Evolutionary conservation across 2,329 filamentous ascomycete species (phyloP).

Genomic region (Beauveria bassiana): DNA sequence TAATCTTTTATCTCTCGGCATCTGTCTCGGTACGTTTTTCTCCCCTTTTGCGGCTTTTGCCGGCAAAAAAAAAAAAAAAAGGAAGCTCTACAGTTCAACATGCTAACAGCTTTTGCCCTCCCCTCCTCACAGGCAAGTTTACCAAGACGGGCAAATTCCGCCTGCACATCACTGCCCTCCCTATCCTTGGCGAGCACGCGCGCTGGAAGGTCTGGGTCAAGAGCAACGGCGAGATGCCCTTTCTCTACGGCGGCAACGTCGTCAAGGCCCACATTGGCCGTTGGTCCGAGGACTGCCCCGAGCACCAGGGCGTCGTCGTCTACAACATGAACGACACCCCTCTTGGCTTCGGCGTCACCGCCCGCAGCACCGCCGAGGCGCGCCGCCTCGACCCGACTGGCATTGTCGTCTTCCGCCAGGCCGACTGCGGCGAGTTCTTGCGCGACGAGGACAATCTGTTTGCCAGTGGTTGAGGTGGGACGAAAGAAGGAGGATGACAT

Average conservation of each 20-base stretch:
- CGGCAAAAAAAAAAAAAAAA: not conserved
- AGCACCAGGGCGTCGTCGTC: conserved; percentile 87
- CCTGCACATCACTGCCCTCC: conserved; percentile 82
- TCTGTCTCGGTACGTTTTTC: conserved; percentile 55
- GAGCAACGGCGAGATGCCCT: conserved; percentile 94
- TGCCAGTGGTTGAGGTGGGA: conserved; percentile 36
- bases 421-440: conserved; percentile 90
- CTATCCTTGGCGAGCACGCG: conserved; percentile 82
- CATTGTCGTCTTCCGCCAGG: conserved; percentile 83
- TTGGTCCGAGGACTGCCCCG: conserved; percentile 86
- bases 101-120: conserved; percentile 11
- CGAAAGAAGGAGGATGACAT: not conserved
- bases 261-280: conserved; percentile 65
- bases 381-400: conserved; percentile 82
- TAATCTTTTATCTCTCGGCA: conserved; percentile 79
- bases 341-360: conserved; percentile 87
- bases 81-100: not conserved
- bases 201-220: conserved; percentile 98
- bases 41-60: not conserved
- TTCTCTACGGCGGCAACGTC: conserved; percentile 87
- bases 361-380: conserved; percentile 77
- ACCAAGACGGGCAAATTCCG: conserved; percentile 96
- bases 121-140: conserved; percentile 61
- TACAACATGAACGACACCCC: conserved; percentile 89
- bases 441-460: conserved; percentile 69